Percentiles rank a stretch among this genome's conserved stretches.
Evolutionary conservation across 306 rosid genomes (phyloP).

Genomic region (Vachellia collinsii): DNA sequence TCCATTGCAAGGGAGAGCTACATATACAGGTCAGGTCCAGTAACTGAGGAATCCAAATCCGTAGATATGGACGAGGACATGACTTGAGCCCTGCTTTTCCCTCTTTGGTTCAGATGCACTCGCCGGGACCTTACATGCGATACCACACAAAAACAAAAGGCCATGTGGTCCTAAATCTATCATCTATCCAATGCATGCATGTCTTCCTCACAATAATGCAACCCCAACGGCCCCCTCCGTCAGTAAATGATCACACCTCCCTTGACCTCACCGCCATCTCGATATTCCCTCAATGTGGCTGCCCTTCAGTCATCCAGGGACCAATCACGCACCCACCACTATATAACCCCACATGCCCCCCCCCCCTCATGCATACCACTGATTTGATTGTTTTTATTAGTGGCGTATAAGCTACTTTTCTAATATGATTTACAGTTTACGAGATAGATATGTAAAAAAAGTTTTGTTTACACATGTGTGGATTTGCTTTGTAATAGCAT

Average conservation of each 20-base stretch:
- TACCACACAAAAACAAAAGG: background rate
- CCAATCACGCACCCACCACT: too few relatives aligned
- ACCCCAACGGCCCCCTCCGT: background rate
- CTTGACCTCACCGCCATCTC: background rate
- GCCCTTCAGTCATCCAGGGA: background rate
- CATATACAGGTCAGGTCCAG: background rate
- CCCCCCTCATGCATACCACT: background rate
- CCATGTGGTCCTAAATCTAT: background rate
- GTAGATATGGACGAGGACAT: background rate
- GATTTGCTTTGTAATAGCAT: too few relatives aligned
- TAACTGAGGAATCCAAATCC: background rate
- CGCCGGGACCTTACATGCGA: background rate
- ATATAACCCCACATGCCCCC: background rate
- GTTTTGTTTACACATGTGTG: too few relatives aligned
- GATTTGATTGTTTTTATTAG: too few relatives aligned
- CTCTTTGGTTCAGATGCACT: background rate
- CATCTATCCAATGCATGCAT: background rate
- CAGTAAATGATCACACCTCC: background rate
- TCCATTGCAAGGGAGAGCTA: background rate
- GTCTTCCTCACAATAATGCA: background rate
- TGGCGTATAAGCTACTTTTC: too few relatives aligned
- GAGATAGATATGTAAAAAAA: too few relatives aligned
- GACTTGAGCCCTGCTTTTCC: background rate
- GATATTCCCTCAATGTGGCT: background rate
- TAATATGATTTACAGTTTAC: too few relatives aligned